Evolutionary conservation across 495 filamentous ascomycete species (phyloP).

Genomic region (Delitschia confertaspora): DNA sequence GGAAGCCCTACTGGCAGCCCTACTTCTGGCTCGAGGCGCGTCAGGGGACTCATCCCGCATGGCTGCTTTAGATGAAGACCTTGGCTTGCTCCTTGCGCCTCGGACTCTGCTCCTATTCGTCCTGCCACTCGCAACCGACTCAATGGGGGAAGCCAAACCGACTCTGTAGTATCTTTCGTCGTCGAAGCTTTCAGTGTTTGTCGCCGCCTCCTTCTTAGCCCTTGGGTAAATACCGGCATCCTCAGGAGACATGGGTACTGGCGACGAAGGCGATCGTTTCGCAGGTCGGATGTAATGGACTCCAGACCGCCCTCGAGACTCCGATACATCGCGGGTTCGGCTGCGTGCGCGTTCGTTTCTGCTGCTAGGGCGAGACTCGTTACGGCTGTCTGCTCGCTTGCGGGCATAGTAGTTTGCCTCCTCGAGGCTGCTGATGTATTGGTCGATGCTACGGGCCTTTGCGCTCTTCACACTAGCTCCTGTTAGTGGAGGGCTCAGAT

Average conservation of each 20-base stretch:
- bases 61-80: slow-evolving; percentile 26
- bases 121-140: slow-evolving; percentile 18
- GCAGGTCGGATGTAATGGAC: slow-evolving; percentile 67
- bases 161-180: slow-evolving; percentile 39
- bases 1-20: slow-evolving; percentile 19
- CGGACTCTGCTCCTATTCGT: slow-evolving; percentile 20
- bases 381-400: slow-evolving; percentile 38
- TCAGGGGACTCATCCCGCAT: slow-evolving; percentile 30
- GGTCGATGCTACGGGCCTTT: slow-evolving; percentile 59
- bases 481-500: slow-evolving; percentile 33
- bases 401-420: slow-evolving; percentile 57
- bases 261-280: slow-evolving; percentile 82
- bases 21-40: slow-evolving; percentile 14
- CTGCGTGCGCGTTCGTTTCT: slow-evolving; percentile 40
- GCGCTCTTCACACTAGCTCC: slow-evolving; percentile 31
- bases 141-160: slow-evolving; percentile 32
- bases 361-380: slow-evolving; percentile 42
- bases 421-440: slow-evolving; percentile 82
- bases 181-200: slow-evolving; percentile 37
- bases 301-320: slow-evolving; percentile 56
- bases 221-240: slow-evolving; percentile 38
- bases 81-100: slow-evolving; percentile 16
- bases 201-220: slow-evolving; percentile 21
- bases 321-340: slow-evolving; percentile 51
- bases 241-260: slow-evolving; percentile 85